Percentiles rank a stretch among this genome's conserved stretches.
phyloP scores from a whole-genome alignment of 805 yeast species.

The Myxozyma mucilagina region DNA sequence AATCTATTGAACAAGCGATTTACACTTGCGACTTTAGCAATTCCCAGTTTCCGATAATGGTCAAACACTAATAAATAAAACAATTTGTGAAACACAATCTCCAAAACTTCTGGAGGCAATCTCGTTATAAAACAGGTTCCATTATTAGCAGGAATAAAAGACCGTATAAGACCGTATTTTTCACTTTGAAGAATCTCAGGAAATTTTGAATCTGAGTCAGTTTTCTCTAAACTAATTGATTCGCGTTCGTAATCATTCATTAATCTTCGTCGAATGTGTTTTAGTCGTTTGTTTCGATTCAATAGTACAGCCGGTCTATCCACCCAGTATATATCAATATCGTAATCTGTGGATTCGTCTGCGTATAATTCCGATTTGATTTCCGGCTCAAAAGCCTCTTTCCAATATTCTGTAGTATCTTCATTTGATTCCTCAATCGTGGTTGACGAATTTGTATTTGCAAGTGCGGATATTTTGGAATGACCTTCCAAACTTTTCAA shows the following conservation, averaged over 20 bases:
- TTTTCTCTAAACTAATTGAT: neutral
- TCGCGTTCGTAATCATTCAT: slow-evolving; percentile 2
- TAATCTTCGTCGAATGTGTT: slow-evolving; percentile 11
- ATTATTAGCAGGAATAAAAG: slow-evolving; percentile 20
- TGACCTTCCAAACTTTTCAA: neutral
- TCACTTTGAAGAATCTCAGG: slow-evolving; percentile 12
- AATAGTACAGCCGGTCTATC: slow-evolving; percentile 8
- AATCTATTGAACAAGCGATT: neutral
- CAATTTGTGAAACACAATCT: slow-evolving; percentile 10
- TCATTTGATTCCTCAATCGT: neutral
- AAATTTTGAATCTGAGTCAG: neutral
- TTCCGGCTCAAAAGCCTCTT: neutral
- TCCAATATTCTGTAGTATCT: slow-evolving; percentile 7
- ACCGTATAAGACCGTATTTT: slow-evolving; percentile 19
- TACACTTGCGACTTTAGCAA: slow-evolving; percentile 16
- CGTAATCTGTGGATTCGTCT: slow-evolving; percentile 20
- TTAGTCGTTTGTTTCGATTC: slow-evolving; percentile 14
- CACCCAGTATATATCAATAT: slow-evolving; percentile 19
- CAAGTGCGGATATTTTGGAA: neutral
- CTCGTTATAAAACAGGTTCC: slow-evolving; percentile 14
- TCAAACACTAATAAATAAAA: slow-evolving; percentile 11
- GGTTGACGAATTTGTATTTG: neutral
- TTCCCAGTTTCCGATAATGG: slow-evolving; percentile 8
- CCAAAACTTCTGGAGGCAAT: slow-evolving; percentile 22
- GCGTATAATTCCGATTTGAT: neutral